Conservation (phyloP, 306 rosid species). For the Abrus precatorius region DNA sequence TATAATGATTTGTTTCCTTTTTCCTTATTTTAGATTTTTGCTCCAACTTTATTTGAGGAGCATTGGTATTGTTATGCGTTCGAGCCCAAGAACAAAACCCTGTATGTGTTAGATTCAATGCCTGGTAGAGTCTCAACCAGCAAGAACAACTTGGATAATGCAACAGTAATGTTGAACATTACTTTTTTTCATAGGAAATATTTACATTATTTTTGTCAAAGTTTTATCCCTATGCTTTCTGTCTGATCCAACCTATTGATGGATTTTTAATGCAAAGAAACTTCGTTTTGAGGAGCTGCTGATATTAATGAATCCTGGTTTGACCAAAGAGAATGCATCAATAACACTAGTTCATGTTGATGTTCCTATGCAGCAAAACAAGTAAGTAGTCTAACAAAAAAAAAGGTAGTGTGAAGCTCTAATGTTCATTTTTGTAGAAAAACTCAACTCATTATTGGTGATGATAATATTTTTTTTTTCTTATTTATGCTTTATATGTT, state of each 20-base stretch:
- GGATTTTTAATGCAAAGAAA: slow-evolving; percentile 34
- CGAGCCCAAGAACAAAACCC: slow-evolving; percentile 28
- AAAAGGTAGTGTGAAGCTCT: neutral
- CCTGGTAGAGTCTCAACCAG: neutral
- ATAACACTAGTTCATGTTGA: slow-evolving; percentile 41
- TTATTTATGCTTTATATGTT: slow-evolving; percentile 13
- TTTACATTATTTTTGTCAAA: neutral
- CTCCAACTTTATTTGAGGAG: slow-evolving; percentile 38
- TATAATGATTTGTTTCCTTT: slow-evolving; percentile 13
- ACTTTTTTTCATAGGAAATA: neutral
- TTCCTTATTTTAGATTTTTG: slow-evolving; percentile 35
- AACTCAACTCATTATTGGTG: neutral
- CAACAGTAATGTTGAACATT: slow-evolving; percentile 35
- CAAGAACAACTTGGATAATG: slow-evolving; percentile 46
- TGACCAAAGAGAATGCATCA: slow-evolving; percentile 24
- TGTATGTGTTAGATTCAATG: slow-evolving; percentile 41
- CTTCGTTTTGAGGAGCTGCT: slow-evolving; percentile 45
- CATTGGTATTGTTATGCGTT: slow-evolving; percentile 45
- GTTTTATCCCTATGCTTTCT: neutral
- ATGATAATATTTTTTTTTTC: slow-evolving; percentile 4
- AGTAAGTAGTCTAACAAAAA: slow-evolving; percentile 7
- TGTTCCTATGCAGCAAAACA: slow-evolving; percentile 37
- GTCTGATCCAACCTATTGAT: slow-evolving; percentile 14
- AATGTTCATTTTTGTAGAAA: neutral
- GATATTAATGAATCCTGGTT: slow-evolving; percentile 35